Evolutionary conservation across 139 green algal species (phyloP).

Genomic region (Auxenochlorella pyrenoidosa): DNA sequence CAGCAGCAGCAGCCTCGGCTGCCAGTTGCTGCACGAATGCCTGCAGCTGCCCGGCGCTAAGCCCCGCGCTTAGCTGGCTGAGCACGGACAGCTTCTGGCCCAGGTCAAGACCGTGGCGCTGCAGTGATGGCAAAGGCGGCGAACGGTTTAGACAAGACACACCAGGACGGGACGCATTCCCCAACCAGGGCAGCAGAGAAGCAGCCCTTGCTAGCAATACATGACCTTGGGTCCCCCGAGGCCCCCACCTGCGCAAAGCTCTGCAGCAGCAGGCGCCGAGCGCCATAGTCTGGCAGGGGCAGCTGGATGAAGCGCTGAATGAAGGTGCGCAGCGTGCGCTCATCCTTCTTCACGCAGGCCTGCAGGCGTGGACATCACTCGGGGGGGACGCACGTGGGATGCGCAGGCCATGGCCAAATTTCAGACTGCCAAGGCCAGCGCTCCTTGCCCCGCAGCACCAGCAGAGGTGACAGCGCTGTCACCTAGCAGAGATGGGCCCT

Average conservation of each 20-base stretch:
- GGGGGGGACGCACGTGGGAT: no score
- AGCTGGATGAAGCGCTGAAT: slow-evolving; percentile 84
- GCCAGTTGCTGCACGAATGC: slow-evolving; percentile 7
- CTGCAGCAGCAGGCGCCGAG: slow-evolving; percentile 35
- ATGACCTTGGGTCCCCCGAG: no score
- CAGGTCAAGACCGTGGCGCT: neutral
- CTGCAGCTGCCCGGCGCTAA: slow-evolving; percentile 28
- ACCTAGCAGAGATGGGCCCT: neutral
- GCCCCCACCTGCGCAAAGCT: slow-evolving; percentile 27
- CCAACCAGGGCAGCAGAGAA: no score
- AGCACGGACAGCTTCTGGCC: neutral
- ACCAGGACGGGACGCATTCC: no score
- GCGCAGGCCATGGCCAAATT: no score
- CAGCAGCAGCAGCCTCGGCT: neutral
- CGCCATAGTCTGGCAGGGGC: slow-evolving; percentile 88
- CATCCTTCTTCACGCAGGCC: slow-evolving; percentile 80
- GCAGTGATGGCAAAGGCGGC: neutral
- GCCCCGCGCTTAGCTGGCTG: slow-evolving; percentile 29
- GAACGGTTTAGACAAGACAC: no score
- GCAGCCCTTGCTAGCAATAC: no score
- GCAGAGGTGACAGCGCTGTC: neutral
- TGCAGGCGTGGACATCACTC: neutral
- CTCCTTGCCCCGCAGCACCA: neutral
- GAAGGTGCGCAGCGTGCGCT: slow-evolving; percentile 79
- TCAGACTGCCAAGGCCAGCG: no score